A percentile compares a stretch with the other conserved stretches of the same genome.
phyloP scores from a whole-genome alignment of 164 flowering plant genomes.

The Kingdonia uniflora region DNA sequence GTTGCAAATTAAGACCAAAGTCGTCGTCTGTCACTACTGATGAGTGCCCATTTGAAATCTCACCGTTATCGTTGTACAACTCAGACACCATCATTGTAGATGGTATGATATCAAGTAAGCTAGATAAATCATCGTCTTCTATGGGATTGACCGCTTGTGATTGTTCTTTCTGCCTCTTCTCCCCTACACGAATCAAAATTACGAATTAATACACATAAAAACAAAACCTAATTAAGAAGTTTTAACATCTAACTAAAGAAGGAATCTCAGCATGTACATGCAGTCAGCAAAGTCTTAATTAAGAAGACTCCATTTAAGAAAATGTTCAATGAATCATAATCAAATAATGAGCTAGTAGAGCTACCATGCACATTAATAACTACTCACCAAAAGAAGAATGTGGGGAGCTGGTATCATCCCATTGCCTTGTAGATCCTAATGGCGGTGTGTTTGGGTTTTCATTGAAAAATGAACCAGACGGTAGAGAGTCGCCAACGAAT shows the following conservation, averaged over 20 bases:
- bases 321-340: too few species aligned
- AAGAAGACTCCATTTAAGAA: too few species aligned
- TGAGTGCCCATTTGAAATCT: conserved; percentile 30
- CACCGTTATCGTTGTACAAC: conserved; percentile 29
- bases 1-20: conserved; percentile 30
- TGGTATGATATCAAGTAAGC: conserved; percentile 41
- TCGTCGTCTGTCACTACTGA: conserved; percentile 26
- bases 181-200: conserved; percentile 13
- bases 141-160: conserved; percentile 21
- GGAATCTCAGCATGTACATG: too few species aligned
- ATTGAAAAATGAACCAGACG: conserved; percentile 3
- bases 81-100: conserved; percentile 27
- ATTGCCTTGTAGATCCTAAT: conserved; percentile 8
- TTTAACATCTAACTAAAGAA: too few species aligned
- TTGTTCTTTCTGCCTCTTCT: conserved; percentile 14
- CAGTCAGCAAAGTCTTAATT: too few species aligned
- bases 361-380: background rate
- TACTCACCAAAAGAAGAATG: conserved; percentile 13
- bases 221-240: background rate
- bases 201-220: too few species aligned
- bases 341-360: too few species aligned
- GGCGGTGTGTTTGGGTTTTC: conserved; percentile 4
- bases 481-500: conserved; percentile 3
- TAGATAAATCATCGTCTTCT: conserved; percentile 39
- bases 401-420: conserved; percentile 19